Base-by-base conservation (phyloP, 108 stramenopile species). In the Thalassiosira profunda region DNA sequence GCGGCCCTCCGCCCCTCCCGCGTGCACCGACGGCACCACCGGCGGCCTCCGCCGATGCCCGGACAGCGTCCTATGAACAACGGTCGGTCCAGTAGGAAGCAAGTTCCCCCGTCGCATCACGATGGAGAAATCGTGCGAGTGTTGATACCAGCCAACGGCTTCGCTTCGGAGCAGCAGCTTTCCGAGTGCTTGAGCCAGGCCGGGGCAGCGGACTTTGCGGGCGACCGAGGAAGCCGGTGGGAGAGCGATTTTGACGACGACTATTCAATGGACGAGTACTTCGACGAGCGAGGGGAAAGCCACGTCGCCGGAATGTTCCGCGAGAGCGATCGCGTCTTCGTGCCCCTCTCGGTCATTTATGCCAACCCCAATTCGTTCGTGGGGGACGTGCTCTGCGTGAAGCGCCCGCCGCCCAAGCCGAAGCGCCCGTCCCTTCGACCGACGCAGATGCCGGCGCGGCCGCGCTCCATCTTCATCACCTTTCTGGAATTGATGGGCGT, bases 261-360 rank as follows among this genome's bases (percentile, higher is more conserved):
- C 2, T 49, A 65, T 53, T 63, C 62, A 29, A 26, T 31, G 7
- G 49, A 65, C 9, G 70, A 62, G 25, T 59, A 72, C 21, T 72
- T 34, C n/a, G 36, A 61, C 15, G 23, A 26, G n/a, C 33, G 31
- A 42, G 37, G 24, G 18, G 30, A n/a, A n/a, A n/a, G n/a, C n/a
- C n/a, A n/a, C n/a, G 49, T 51, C 42, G 9, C 48, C 37, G 72
- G 72, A 46, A 58, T 73, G 54, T 73, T 73, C 42, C 43, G 72
- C 24, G 72, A 63, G 34, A 73, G 53, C 33, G 72, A 73, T 20
- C 53, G 62, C 30, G 72, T 57, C 6, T 73, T 63, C 14, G 45
- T 73, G 26, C 72, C 72, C 21, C 23, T 73, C 15, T 73, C 72
- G 15, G 44, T 57, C 33, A 73, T 73, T 29, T 57, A 64, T 18